These are phyloP conservation scores for Aspergillus fijiensis DNA, from an alignment of 2,329 filamentous ascomycete genomes.

Conservation along the genomic window DNA sequence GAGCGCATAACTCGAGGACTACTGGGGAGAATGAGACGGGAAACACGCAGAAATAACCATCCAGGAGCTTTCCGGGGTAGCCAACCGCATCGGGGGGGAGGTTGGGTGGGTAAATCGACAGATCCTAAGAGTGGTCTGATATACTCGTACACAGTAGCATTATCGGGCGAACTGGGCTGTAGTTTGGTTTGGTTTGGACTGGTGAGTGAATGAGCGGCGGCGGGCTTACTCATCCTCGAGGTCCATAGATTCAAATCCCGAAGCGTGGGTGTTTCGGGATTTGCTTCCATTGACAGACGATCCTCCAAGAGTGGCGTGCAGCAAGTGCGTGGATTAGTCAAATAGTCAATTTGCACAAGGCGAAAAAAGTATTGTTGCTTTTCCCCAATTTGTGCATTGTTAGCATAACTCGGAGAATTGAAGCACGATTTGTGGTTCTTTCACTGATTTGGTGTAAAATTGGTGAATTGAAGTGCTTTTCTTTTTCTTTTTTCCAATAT, in stretches of 20 bases:
- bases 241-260: conserved; percentile 35
- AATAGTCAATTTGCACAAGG: conserved; percentile 5
- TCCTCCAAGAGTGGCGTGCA: conserved; percentile 13
- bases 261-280: conserved; percentile 31
- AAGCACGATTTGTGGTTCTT: background rate
- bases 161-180: background rate
- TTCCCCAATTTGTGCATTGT: background rate
- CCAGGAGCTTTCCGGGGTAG: conserved; percentile 1
- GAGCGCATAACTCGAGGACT: background rate
- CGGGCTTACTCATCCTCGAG: conserved; percentile 31
- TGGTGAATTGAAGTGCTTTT: background rate
- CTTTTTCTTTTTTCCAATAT: no score
- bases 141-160: conserved; percentile 23
- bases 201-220: conserved; percentile 10
- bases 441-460: background rate
- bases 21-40: background rate
- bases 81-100: conserved; percentile 4
- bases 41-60: background rate
- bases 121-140: conserved; percentile 29
- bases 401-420: background rate
- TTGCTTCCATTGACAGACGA: conserved; percentile 20
- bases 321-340: conserved; percentile 8
- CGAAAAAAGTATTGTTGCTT: background rate
- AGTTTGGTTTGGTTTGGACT: background rate
- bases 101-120: conserved; percentile 11